These are phyloP conservation scores for Monosporozyma aerobia DNA, from an alignment of 805 yeast genomes.

Conservation along the genomic window DNA sequence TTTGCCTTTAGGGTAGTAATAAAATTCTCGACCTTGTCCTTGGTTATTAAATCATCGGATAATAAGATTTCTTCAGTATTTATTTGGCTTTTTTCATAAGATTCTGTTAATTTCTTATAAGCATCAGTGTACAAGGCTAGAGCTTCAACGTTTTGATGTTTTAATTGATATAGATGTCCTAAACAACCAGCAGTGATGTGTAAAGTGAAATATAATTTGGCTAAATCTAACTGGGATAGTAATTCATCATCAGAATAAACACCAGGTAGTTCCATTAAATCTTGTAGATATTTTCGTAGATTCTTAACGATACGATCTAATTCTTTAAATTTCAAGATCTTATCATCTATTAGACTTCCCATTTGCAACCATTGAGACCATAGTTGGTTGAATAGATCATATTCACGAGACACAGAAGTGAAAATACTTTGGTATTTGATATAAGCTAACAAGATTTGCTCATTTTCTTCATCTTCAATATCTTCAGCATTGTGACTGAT, in stretches of 20 bases:
- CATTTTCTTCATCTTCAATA: slow-evolving; percentile 53
- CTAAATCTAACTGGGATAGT: slow-evolving; percentile 25
- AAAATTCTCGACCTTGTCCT: slow-evolving; percentile 41
- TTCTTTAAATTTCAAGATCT: slow-evolving; percentile 26
- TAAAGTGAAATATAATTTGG: slow-evolving; percentile 15
- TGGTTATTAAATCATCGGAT: slow-evolving; percentile 17
- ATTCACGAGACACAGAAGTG: slow-evolving; percentile 66
- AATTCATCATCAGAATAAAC: slow-evolving; percentile 77
- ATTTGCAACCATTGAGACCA: slow-evolving; percentile 20
- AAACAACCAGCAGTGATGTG: slow-evolving; percentile 20
- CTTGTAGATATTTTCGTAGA: slow-evolving; percentile 44
- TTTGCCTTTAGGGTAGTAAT: slow-evolving; percentile 34
- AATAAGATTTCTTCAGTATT: slow-evolving; percentile 7
- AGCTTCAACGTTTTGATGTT: slow-evolving; percentile 23
- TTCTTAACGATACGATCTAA: slow-evolving; percentile 31
- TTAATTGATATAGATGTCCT: slow-evolving; percentile 22
- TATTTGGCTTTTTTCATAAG: slow-evolving; percentile 3
- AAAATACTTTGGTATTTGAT: slow-evolving; percentile 59
- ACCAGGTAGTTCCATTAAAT: slow-evolving; percentile 79
- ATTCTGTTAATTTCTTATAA: slow-evolving; percentile 12
- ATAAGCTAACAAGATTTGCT: slow-evolving; percentile 67
- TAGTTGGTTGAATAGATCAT: slow-evolving; percentile 36
- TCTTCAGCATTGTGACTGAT: slow-evolving; percentile 37
- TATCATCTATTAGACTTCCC: slow-evolving; percentile 17
- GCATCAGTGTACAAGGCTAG: slow-evolving; percentile 24